A percentile compares a stretch with the other conserved stretches of the same genome.
Evolutionary conservation across 1,284 basidiomycete species (phyloP).

Genomic region (Pyrrhoderma noxium): DNA sequence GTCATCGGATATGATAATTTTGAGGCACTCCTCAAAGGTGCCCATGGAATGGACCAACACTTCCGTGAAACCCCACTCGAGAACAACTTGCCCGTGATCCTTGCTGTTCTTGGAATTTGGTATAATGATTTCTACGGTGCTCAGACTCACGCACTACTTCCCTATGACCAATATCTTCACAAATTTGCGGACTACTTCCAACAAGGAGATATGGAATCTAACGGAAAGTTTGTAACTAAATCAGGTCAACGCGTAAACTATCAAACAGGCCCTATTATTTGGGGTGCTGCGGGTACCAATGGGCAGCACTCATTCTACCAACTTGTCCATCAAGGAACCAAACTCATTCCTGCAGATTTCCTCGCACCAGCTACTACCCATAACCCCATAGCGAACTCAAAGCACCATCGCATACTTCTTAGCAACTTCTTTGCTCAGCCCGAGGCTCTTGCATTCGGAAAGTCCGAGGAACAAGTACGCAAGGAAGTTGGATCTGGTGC

Average conservation of each 20-base stretch:
- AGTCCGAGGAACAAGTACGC: conserved; percentile 84
- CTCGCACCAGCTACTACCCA: conserved; percentile 90
- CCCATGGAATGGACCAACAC: conserved; percentile 97
- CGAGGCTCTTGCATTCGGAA: conserved; percentile 95
- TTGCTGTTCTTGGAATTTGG: conserved; percentile 94
- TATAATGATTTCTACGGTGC: conserved; percentile 97
- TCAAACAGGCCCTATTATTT: conserved; percentile 98
- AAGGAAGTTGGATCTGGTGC: conserved; percentile 72
- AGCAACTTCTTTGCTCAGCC: conserved; percentile 99
- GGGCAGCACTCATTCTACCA: conserved; percentile 99
- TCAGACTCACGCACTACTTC: conserved; percentile 91
- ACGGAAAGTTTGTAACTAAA: conserved; percentile 96
- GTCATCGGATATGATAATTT: conserved; percentile 95
- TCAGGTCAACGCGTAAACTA: conserved; percentile 88
- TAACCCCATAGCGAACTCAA: conserved; percentile 80
- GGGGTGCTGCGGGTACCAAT: conserved; percentile 97
- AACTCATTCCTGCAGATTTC: conserved; percentile 92
- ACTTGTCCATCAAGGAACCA: conserved; percentile 92
- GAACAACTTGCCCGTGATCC: conserved; percentile 86
- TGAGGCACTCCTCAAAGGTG: conserved; percentile 82
- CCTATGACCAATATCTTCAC: conserved; percentile 98
- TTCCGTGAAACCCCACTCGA: conserved; percentile 87
- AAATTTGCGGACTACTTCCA: conserved; percentile 99
- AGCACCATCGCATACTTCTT: conserved; percentile 95
- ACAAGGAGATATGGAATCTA: conserved; percentile 99